These are phyloP conservation scores for Lactarius quietus DNA, from an alignment of 768 basidiomycete species.

Conservation along the genomic window DNA sequence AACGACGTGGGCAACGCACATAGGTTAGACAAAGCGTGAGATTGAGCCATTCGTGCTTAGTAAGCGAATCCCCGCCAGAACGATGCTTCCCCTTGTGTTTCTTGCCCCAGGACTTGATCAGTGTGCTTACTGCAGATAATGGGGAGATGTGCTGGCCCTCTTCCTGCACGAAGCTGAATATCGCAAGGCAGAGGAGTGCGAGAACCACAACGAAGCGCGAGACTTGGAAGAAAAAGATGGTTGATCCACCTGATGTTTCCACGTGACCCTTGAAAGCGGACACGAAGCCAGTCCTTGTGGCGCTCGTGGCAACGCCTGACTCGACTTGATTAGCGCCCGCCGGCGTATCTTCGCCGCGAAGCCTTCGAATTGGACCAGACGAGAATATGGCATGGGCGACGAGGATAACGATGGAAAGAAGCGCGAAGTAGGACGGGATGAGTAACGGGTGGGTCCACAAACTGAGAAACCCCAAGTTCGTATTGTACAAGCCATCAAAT, in stretches of 20 bases:
- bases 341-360: background rate
- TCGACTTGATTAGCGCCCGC: background rate
- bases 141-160: slow-evolving; percentile 26
- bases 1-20: slow-evolving; percentile 28
- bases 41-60: slow-evolving; percentile 22
- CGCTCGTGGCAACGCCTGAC: background rate
- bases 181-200: slow-evolving; percentile 46
- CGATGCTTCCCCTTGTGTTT: slow-evolving; percentile 28
- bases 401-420: slow-evolving; percentile 13
- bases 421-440: slow-evolving; percentile 17
- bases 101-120: slow-evolving; percentile 28
- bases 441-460: slow-evolving; percentile 17
- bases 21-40: slow-evolving; percentile 33
- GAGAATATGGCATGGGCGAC: background rate
- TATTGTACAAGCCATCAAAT: background rate
- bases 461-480: background rate
- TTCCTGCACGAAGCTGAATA: slow-evolving; percentile 40
- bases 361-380: background rate
- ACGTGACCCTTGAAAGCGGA: slow-evolving; percentile 34
- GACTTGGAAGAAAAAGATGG: slow-evolving; percentile 47
- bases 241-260: slow-evolving; percentile 41
- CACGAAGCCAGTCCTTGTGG: slow-evolving; percentile 8
- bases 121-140: slow-evolving; percentile 1
- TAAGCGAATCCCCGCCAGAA: background rate
- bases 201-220: slow-evolving; percentile 44